Base-by-base conservation (phyloP, 2,329 filamentous ascomycete species). In the Aspergillus floridensis region DNA sequence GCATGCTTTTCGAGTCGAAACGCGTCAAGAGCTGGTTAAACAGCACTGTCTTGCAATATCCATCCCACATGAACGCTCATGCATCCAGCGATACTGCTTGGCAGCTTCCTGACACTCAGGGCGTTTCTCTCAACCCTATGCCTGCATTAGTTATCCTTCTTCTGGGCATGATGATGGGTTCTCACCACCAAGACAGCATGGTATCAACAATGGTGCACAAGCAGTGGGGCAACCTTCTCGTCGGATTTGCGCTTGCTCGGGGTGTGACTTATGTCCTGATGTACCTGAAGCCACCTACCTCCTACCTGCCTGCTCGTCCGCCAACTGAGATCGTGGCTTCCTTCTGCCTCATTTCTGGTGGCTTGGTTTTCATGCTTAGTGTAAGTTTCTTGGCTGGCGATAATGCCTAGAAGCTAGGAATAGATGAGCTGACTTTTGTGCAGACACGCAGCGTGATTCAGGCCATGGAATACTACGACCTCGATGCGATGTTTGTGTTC, bases 401-500 rank as follows among this genome's bases (percentile, higher is more conserved):
- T 16, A 31, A 26, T 1, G 11, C 12, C 21, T 24, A 21, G 21
- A 10, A 2, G 22, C 22, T 19, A 41, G 19, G 55, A 64, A 63
- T 11, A 7, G 1, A 60, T 66, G 57, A 21, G 58, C 65, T 73
- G 63, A 74, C 51, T 29, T 38, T 41, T n/a, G 24, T 47, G 51
- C 62, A 90, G 86, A 89, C 90, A 62, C 84, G 85, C 58, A 92
- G 96, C 70, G 89, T 89, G 0, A 84, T 97, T 26, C 74, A 81
- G 10, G 86, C 87, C n/a, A 91, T 96, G 80, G 88, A 93, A 60
- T 82, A 84, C 58, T 88, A 93, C 70, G 77, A 87, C 4, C 79
- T 96, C 16, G 90, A 96, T 70, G 91, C 91, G 63, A 97, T 96
- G 92, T 95, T 96, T 75, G 86, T 92, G 62, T 96, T 96, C 76